A percentile compares a stretch with the other conserved stretches of the same genome.
Conservation (phyloP, 257 asterid genomes). For the Nicotiana otophora region DNA sequence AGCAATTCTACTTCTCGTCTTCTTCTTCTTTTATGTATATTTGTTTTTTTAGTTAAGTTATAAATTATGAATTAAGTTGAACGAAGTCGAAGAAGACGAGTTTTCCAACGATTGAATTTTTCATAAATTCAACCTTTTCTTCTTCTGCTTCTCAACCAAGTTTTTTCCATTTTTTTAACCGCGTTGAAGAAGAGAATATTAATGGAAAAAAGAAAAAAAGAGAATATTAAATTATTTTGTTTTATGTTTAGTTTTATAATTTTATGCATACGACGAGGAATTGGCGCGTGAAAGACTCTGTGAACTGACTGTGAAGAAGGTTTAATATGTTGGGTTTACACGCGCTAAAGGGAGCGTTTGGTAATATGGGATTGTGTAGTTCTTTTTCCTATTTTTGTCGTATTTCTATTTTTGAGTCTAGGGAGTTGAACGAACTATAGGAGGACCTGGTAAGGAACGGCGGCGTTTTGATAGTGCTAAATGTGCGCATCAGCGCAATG, state of each 20-base stretch:
- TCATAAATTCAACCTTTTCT: neutral
- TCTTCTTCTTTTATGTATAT: neutral
- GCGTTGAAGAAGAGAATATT: slow-evolving; percentile 5
- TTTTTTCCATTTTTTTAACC: neutral
- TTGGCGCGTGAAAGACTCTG: neutral
- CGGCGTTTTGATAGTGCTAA: neutral
- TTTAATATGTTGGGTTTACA: neutral
- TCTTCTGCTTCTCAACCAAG: neutral
- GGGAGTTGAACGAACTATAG: neutral
- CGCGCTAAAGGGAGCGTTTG: neutral
- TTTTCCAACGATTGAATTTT: neutral
- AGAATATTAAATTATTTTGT: neutral
- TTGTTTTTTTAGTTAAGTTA: neutral
- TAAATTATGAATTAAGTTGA: neutral
- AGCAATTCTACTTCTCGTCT: neutral
- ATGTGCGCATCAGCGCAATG: neutral
- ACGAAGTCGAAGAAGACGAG: neutral
- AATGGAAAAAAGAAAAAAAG: neutral
- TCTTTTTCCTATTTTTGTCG: neutral
- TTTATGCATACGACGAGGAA: neutral
- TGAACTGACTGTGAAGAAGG: neutral
- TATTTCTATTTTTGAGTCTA: neutral
- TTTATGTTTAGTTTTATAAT: neutral
- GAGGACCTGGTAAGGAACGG: neutral
- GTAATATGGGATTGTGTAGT: neutral